Percentiles rank a stretch among this genome's conserved stretches.
Evolutionary conservation across 176 grass and related monocot genomes (phyloP).

Genomic region (Ananas comosus): DNA sequence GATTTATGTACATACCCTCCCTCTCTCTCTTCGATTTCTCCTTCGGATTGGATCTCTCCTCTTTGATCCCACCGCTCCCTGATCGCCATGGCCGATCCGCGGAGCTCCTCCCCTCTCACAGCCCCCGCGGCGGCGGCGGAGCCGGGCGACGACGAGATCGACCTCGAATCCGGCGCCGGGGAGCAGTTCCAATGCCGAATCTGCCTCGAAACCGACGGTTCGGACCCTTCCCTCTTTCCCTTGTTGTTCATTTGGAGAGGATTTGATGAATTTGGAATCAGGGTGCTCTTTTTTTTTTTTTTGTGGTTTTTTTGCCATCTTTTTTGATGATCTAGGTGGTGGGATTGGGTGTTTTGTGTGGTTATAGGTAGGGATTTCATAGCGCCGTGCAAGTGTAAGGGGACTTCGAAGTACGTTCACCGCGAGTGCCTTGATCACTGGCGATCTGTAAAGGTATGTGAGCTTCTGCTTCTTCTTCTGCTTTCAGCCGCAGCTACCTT

Average conservation of each 20-base stretch:
- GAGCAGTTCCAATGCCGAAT: constrained; percentile 98
- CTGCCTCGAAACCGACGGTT: constrained; percentile 93
- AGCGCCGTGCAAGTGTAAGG: constrained; percentile 98
- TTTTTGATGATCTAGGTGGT: neutral
- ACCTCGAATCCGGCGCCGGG: constrained; percentile 77
- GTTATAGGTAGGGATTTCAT: constrained; percentile 95
- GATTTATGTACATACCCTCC: neutral
- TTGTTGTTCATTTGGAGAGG: neutral
- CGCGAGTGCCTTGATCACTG: constrained; percentile 98
- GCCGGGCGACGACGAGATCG: constrained; percentile 39
- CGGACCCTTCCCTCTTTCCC: neutral
- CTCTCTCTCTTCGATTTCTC: too few relatives aligned
- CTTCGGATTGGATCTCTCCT: neutral
- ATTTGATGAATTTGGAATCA: too few relatives aligned
- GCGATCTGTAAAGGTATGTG: constrained; percentile 71
- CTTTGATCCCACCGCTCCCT: neutral
- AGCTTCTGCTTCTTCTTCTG: neutral
- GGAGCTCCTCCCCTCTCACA: constrained; percentile 50
- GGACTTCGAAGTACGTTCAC: constrained; percentile 93
- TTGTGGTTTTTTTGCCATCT: neutral
- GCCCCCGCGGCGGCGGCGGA: constrained; percentile 34
- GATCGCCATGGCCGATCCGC: constrained; percentile 47
- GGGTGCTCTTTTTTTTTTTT: too few relatives aligned
- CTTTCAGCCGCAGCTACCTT: too few relatives aligned
- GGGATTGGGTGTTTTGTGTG: neutral